Percentiles rank a stretch among this genome's conserved stretches.
These are phyloP conservation scores for Adiantum capillusveneris DNA, from an alignment of 75 land plant genomes.

Conservation along the genomic window DNA sequence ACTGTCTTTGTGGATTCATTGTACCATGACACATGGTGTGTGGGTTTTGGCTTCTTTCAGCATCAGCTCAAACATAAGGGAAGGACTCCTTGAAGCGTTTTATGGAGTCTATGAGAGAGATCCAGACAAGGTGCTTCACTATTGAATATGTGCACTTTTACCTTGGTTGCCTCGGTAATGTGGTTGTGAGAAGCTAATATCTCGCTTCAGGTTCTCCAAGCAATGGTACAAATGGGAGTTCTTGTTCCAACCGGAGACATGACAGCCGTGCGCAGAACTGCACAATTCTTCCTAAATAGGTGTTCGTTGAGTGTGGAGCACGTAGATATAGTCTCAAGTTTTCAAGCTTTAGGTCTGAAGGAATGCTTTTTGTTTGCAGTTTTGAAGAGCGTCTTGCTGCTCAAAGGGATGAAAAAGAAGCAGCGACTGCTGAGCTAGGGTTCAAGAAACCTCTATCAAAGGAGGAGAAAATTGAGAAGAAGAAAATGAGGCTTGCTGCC, in stretches of 20 bases:
- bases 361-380: slow-evolving; percentile 28
- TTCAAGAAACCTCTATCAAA: slow-evolving; percentile 70
- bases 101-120: slow-evolving; percentile 98
- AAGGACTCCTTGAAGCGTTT: slow-evolving; percentile 89
- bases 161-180: neutral
- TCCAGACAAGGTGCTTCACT: slow-evolving; percentile 65
- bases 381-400: slow-evolving; percentile 93
- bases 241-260: slow-evolving; percentile 96
- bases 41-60: slow-evolving; percentile 68
- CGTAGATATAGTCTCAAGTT: too few relatives aligned
- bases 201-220: slow-evolving; percentile 76
- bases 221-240: slow-evolving; percentile 98
- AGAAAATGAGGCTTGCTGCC: slow-evolving; percentile 95
- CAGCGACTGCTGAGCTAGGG: slow-evolving; percentile 60
- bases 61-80: slow-evolving; percentile 92
- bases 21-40: neutral
- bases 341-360: too few relatives aligned
- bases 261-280: slow-evolving; percentile 97
- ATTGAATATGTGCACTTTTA: too few relatives aligned
- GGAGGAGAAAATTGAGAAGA: slow-evolving; percentile 81
- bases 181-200: neutral
- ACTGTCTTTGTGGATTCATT: neutral
- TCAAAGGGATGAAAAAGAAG: slow-evolving; percentile 72
- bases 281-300: slow-evolving; percentile 93
- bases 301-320: too few relatives aligned